These are phyloP conservation scores for Beauveria caledonica DNA, from an alignment of 2,329 filamentous ascomycete species.

Conservation along the genomic window DNA sequence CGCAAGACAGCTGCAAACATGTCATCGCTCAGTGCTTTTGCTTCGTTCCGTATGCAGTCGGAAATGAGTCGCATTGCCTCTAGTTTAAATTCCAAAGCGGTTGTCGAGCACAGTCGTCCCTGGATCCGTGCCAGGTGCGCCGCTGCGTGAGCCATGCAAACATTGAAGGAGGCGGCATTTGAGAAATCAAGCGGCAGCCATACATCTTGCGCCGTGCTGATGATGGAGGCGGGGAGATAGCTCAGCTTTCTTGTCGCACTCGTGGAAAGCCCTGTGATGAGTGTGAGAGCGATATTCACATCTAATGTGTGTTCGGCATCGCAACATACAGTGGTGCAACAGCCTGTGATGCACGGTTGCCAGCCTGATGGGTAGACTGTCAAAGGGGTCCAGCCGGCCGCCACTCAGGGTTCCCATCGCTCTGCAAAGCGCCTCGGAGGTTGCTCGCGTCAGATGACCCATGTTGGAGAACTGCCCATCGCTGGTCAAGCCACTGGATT, in stretches of 20 bases:
- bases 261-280: no score
- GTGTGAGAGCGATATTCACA: no score
- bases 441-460: no score
- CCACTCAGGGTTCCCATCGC: no score
- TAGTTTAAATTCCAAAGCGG: slow-evolving; percentile 24
- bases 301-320: no score
- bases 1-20: background rate
- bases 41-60: slow-evolving; percentile 23
- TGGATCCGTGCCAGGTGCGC: slow-evolving; percentile 29
- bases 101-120: slow-evolving; percentile 18
- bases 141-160: slow-evolving; percentile 32
- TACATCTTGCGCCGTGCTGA: slow-evolving; percentile 32
- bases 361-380: no score
- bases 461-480: no score
- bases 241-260: slow-evolving; percentile 26
- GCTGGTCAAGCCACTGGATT: no score
- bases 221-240: slow-evolving; percentile 17
- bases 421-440: no score
- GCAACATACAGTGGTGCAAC: no score
- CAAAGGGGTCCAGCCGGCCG: no score
- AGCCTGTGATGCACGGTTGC: no score
- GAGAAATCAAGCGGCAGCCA: slow-evolving; percentile 33
- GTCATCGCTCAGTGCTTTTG: slow-evolving; percentile 24
- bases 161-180: slow-evolving; percentile 32
- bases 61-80: slow-evolving; percentile 28